These are phyloP conservation scores for Cryptococcus sp. DNA, from an alignment of 1,284 basidiomycete genomes.

Conservation along the genomic window DNA sequence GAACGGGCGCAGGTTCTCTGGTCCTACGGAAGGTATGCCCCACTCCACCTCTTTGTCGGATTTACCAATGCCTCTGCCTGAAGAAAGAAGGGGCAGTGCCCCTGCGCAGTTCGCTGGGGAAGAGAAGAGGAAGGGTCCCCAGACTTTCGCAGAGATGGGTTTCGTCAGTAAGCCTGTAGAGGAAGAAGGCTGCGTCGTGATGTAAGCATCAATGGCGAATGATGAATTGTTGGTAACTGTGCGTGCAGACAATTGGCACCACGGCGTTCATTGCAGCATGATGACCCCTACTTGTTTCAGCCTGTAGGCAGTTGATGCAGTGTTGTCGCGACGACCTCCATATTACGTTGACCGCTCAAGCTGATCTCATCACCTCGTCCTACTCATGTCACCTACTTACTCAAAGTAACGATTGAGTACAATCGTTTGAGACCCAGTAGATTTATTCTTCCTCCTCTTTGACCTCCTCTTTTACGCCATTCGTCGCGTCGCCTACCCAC, in stretches of 20 bases:
- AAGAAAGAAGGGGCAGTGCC: constrained; percentile 6
- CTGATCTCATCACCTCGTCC: too few species aligned
- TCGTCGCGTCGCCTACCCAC: constrained; percentile 39
- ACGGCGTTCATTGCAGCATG: too few species aligned
- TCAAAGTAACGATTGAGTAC: too few species aligned
- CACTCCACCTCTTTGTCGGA: constrained; percentile 12
- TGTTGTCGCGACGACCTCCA: too few species aligned
- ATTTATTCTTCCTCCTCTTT: constrained; percentile 7
- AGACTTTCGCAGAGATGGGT: constrained; percentile 93
- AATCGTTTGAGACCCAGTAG: too few species aligned
- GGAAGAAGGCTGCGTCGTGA: constrained; percentile 77
- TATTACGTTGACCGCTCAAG: too few species aligned
- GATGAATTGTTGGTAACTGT: not conserved
- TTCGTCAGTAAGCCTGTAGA: constrained; percentile 71
- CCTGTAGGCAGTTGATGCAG: too few species aligned
- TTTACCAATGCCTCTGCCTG: constrained; percentile 8
- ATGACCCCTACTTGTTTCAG: too few species aligned
- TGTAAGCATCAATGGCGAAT: constrained; percentile 56
- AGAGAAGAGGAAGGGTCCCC: constrained; percentile 58
- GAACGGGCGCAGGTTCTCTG: not conserved
- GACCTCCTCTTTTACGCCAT: constrained; percentile 13
- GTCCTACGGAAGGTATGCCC: constrained; percentile 2
- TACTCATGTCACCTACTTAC: too few species aligned
- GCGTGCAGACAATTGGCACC: not conserved
- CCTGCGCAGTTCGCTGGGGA: constrained; percentile 9